Base-by-base conservation (phyloP, 805 yeast genomes). In the Candida anglica region DNA sequence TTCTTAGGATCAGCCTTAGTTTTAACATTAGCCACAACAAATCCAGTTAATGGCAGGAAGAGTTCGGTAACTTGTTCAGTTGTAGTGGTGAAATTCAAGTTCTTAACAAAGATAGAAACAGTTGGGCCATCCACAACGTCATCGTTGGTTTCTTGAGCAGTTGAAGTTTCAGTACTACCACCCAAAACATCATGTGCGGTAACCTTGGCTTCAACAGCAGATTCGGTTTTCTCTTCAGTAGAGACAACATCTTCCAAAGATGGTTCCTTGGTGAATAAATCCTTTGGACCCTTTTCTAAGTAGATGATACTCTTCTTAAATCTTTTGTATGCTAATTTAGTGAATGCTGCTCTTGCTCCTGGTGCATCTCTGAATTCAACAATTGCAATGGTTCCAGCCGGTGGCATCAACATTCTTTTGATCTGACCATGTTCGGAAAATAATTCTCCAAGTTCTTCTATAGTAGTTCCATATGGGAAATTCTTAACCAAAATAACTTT, bases 321-420 rank as follows among this genome's bases (percentile, higher is more conserved):
- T 50, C 97, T 73, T 53, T 91, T 79, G 58, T 81, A 93, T 14
- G 97, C 84, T 28, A 93, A 67, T 50, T 86, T 87, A 19, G 85
- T 70, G 56, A 93, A 93, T 1, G 98, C 98, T 3, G 86, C 71
- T 60, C 97, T 79, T 2, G 94, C 98, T 28, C 83, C 69, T 10
- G 95, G 82, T 2, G 79, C 63, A 55, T 85, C 91, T 48, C 88
- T 71, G 59, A 80, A 89, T 59, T 91, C 96, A 7, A 93, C 80
- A 52, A 93, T 84, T 9, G 98, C 97, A 48, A 93, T 87, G 0
- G 96, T 88, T 7, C 97, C 98, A 5, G 94, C 84, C 5, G 96
- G 96, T 11, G 98, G 98, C 87, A 93, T 85, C 41, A 93, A 61
- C 13, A 88, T 69, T 46, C 96, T 73, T 42, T 77, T 79, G 18